A percentile compares a stretch with the other conserved stretches of the same genome.
Evolutionary conservation across 441 rosid genomes (phyloP).

Genomic region (Capsella rubella): DNA sequence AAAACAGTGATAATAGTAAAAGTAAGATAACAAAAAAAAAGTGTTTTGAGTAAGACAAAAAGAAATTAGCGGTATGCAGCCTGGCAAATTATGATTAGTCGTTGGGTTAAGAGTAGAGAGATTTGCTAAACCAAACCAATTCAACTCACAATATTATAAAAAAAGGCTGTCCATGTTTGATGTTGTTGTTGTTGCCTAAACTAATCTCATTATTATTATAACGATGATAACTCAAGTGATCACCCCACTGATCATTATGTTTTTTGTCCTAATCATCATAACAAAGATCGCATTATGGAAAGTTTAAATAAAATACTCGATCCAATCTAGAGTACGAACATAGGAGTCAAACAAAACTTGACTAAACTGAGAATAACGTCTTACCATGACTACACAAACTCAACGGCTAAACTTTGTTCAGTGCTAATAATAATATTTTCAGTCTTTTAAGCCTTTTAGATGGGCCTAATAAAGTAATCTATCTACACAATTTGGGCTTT

Average conservation of each 20-base stretch:
- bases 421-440: neutral
- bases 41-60: constrained; percentile 26
- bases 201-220: constrained; percentile 16
- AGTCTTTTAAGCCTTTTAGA: neutral
- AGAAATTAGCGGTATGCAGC: neutral
- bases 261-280: constrained; percentile 25
- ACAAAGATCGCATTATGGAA: constrained; percentile 22
- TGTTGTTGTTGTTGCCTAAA: neutral
- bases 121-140: constrained; percentile 28
- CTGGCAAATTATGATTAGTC: constrained; percentile 39
- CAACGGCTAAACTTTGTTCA: neutral
- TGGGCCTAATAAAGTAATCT: neutral
- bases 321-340: neutral
- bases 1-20: neutral
- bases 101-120: constrained; percentile 24
- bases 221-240: constrained; percentile 21
- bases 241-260: constrained; percentile 19
- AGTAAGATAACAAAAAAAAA: neutral
- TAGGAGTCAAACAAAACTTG: neutral
- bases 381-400: no score
- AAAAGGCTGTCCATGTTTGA: constrained; percentile 9
- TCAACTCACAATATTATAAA: constrained; percentile 1
- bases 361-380: neutral
- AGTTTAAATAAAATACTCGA: neutral
- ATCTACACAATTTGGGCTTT: neutral